A percentile compares a stretch with the other conserved stretches of the same genome.
These are phyloP conservation scores for Hyphodiscus sp. DNA, from an alignment of 2,329 filamentous ascomycete species.

Conservation along the genomic window DNA sequence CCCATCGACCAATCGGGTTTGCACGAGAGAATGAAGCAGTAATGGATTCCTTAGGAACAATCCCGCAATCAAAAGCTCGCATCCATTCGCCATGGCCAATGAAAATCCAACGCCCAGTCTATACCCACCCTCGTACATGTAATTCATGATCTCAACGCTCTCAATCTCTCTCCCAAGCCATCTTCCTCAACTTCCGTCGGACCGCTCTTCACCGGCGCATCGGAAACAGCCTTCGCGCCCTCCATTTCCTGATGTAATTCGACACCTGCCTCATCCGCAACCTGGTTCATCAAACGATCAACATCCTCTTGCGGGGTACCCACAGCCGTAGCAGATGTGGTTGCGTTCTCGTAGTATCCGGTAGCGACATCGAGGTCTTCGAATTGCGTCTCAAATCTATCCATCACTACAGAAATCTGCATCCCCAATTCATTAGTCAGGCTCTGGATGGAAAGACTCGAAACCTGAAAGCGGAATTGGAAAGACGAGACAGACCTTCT, in stretches of 20 bases:
- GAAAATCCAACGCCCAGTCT: neutral
- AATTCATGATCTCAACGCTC: slow-evolving; percentile 39
- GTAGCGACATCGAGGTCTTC: slow-evolving; percentile 44
- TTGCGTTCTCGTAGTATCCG: slow-evolving; percentile 70
- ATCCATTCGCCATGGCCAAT: neutral
- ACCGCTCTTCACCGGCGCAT: slow-evolving; percentile 51
- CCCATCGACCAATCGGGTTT: too few relatives aligned
- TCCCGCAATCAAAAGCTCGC: neutral
- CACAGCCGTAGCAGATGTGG: slow-evolving; percentile 67
- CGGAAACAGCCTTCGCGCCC: slow-evolving; percentile 49
- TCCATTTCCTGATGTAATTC: slow-evolving; percentile 72
- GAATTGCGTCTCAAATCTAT: slow-evolving; percentile 54
- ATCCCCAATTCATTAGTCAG: neutral
- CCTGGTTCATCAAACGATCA: slow-evolving; percentile 75
- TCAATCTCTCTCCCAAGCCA: slow-evolving; percentile 54
- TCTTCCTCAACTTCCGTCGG: slow-evolving; percentile 76
- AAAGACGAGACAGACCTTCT: slow-evolving; percentile 40
- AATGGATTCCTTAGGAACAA: neutral
- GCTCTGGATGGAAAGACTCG: neutral
- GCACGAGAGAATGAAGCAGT: neutral
- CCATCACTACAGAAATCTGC: slow-evolving; percentile 59
- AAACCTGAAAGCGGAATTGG: neutral
- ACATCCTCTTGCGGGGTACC: slow-evolving; percentile 78
- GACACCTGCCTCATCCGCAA: slow-evolving; percentile 82
- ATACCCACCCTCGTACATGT: neutral